Base-by-base conservation (phyloP, 2,329 filamentous ascomycete species). In the Geosmithia putterillii region DNA sequence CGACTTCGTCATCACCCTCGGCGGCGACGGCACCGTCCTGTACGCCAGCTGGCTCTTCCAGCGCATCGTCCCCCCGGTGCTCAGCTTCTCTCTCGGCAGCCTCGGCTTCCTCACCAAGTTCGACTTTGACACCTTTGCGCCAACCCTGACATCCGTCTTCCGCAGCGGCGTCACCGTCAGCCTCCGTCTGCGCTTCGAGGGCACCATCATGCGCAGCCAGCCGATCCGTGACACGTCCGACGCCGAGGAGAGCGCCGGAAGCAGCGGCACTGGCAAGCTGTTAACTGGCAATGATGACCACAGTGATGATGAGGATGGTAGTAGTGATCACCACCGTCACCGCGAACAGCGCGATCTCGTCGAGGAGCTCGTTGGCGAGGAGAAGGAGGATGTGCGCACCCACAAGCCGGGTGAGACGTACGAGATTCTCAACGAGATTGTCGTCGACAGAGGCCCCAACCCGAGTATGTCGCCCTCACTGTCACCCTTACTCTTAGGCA, bases 21-120 rank as follows among this genome's bases (percentile, higher is more conserved):
- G 88, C 41, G 92, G 92, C 12, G 92, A 98, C 57, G 92, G 92
- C n/a, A 98, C 92, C 0, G 90, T 98, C 7, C 69, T 98, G 10
- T 96, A 95, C 57, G 86, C 90, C 4, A 94, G 87, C 56, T 96
- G 90, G 89, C 71, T 98, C 1, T 98, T 98, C 59, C 92, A 98
- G 65, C 79, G 86, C 37, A 84, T 96, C 40, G 90, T 96, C 0
- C 92, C 92, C 6, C 92, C 92, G 0, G 87, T 95, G 1, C 69
- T 98, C 48, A 90, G 87, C 47, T 96, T 98, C 60, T 78, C 88
- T 1, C 69, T 96, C 9, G 92, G 92, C 8, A 95, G 89, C 20
- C 70, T 98, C 5, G 92, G 92, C 0, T 98, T 98, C 57, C 66
- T 98, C 50, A 96, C 92, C 21, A 95, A 95, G 57, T 96, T 96